These are phyloP conservation scores for Metschnikowia cerradonensis DNA, from an alignment of 805 yeast species.

Conservation along the genomic window DNA sequence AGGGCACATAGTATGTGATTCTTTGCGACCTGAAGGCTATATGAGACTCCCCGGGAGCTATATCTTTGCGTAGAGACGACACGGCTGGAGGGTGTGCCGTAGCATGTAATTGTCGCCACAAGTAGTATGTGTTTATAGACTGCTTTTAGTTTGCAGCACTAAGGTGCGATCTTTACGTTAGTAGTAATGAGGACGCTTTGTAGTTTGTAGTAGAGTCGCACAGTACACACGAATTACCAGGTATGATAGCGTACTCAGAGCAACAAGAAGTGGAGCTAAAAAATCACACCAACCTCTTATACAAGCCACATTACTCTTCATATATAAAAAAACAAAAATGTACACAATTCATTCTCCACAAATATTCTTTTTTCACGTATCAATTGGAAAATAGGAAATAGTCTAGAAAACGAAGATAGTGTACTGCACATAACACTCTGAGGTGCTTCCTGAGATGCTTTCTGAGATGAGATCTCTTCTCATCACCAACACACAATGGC, in stretches of 20 bases:
- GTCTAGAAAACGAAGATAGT: too few species aligned
- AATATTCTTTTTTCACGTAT: too few species aligned
- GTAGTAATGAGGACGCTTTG: too few species aligned
- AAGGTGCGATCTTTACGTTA: neutral
- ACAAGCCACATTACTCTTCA: too few species aligned
- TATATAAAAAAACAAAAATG: too few species aligned
- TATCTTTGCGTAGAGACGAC: constrained; percentile 18
- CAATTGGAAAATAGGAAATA: too few species aligned
- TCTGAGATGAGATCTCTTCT: constrained; percentile 2
- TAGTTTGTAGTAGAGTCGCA: neutral
- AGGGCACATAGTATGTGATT: constrained; percentile 30
- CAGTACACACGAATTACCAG: neutral
- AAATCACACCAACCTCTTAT: too few species aligned
- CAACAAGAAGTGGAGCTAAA: too few species aligned
- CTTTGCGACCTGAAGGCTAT: constrained; percentile 25
- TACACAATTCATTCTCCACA: too few species aligned
- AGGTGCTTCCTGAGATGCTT: neutral
- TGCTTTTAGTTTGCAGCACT: too few species aligned
- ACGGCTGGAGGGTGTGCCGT: constrained; percentile 5
- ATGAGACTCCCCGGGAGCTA: constrained; percentile 34
- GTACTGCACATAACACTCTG: neutral
- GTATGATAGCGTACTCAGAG: too few species aligned
- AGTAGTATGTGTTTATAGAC: neutral
- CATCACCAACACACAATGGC: constrained; percentile 44
- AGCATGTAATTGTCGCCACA: neutral